phyloP scores from a whole-genome alignment of 2,329 filamentous ascomycete species.

The Epichloe brachyelytri region DNA sequence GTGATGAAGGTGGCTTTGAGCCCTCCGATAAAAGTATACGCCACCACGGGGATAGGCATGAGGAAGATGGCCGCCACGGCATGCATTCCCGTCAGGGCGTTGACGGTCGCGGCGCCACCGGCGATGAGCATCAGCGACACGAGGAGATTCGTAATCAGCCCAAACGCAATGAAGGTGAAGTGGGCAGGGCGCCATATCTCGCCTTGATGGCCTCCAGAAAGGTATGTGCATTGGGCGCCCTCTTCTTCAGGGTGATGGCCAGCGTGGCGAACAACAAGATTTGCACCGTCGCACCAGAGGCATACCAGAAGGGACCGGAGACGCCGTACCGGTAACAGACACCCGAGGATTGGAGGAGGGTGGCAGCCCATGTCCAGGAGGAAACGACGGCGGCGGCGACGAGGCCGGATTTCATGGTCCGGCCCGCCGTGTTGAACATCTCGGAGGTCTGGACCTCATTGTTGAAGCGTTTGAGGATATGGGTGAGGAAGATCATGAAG shows the following conservation, averaged over 20 bases:
- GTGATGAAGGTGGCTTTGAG: conserved; percentile 84
- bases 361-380: conserved; percentile 88
- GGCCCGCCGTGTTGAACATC: conserved; percentile 81
- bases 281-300: conserved; percentile 65
- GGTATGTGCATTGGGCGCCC: conserved; percentile 75
- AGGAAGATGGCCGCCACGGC: conserved; percentile 56
- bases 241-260: conserved; percentile 78
- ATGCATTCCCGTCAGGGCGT: conserved; percentile 27
- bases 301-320: conserved; percentile 48
- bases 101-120: conserved; percentile 53
- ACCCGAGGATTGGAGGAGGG: conserved; percentile 64
- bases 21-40: conserved; percentile 66
- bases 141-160: conserved; percentile 71
- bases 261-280: conserved; percentile 83
- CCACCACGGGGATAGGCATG: conserved; percentile 28
- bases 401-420: conserved; percentile 79
- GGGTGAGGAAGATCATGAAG: conserved; percentile 63
- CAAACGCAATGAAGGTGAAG: conserved; percentile 69
- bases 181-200: conserved; percentile 64
- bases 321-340: conserved; percentile 73
- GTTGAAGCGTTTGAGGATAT: conserved; percentile 49
- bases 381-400: conserved; percentile 85
- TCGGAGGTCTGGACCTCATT: conserved; percentile 75
- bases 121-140: conserved; percentile 84
- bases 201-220: conserved; percentile 76